Percentiles rank a stretch among this genome's conserved stretches.
Conservation (phyloP, 2,329 filamentous ascomycete species). For the Arachnopeziza araneosa region DNA sequence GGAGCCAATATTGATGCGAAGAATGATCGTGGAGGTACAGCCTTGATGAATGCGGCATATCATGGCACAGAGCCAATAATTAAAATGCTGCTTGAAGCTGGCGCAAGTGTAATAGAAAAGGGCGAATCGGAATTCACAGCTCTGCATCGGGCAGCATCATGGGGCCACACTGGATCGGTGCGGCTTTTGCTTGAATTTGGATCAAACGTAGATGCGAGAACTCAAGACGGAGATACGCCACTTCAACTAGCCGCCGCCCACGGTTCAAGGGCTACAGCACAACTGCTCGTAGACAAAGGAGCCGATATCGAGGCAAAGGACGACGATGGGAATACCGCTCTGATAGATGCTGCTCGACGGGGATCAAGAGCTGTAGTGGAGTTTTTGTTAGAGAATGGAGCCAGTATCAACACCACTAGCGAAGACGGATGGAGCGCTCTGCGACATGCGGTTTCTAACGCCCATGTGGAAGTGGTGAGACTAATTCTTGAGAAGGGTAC, state of each 20-base stretch:
- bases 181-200: background rate
- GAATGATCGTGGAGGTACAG: background rate
- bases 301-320: background rate
- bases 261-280: conserved; percentile 20
- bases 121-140: conserved; percentile 4
- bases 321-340: background rate
- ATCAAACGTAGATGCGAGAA: background rate
- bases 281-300: background rate
- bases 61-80: background rate
- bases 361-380: background rate
- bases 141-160: conserved; percentile 6
- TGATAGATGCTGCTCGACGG: background rate
- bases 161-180: conserved; percentile 6
- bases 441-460: background rate
- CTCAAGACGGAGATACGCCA: background rate
- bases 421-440: background rate
- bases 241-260: conserved; percentile 6
- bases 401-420: background rate
- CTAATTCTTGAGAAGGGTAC: no score
- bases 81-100: background rate
- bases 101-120: background rate
- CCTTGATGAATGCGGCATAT: background rate
- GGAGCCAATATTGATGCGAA: conserved; percentile 5
- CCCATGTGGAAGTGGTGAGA: no score
- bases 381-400: background rate